Evolutionary conservation across 176 grass and related monocot genomes (phyloP).

Genomic region (Rhynchospora breviuscula): DNA sequence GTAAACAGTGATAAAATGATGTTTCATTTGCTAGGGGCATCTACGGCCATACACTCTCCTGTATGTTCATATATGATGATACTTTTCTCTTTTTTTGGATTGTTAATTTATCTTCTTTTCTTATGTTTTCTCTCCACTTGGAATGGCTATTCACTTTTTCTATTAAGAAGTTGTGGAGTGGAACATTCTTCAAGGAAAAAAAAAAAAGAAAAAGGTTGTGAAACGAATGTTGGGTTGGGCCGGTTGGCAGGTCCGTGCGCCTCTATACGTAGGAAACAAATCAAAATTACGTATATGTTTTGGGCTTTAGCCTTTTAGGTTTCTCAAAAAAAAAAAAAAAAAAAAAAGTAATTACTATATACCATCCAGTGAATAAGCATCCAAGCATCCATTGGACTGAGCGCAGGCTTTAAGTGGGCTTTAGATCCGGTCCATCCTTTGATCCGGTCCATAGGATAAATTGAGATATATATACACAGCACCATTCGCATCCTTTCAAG

Average conservation of each 20-base stretch:
- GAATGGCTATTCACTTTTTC: neutral
- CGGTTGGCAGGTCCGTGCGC: neutral
- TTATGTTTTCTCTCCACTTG: neutral
- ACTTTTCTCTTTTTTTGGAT: neutral
- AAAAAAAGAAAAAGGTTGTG: neutral
- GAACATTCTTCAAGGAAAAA: too few relatives aligned
- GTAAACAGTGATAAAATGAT: neutral
- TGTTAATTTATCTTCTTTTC: neutral
- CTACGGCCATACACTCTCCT: neutral
- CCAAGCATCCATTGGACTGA: too few relatives aligned
- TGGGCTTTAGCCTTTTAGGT: neutral
- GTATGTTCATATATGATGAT: neutral
- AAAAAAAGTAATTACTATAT: too few relatives aligned
- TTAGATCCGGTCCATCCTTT: too few relatives aligned
- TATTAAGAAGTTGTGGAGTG: too few relatives aligned
- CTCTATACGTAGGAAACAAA: neutral
- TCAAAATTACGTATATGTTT: neutral
- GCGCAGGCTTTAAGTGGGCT: too few relatives aligned
- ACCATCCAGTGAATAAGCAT: too few relatives aligned
- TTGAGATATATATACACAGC: too few relatives aligned
- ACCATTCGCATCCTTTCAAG: too few relatives aligned
- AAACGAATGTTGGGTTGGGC: neutral
- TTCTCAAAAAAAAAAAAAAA: too few relatives aligned
- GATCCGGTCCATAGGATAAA: too few relatives aligned
- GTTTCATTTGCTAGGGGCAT: constrained; percentile 6